Evolutionary conservation across 768 basidiomycete species (phyloP).

Genomic region (Fomitopsis serialis): DNA sequence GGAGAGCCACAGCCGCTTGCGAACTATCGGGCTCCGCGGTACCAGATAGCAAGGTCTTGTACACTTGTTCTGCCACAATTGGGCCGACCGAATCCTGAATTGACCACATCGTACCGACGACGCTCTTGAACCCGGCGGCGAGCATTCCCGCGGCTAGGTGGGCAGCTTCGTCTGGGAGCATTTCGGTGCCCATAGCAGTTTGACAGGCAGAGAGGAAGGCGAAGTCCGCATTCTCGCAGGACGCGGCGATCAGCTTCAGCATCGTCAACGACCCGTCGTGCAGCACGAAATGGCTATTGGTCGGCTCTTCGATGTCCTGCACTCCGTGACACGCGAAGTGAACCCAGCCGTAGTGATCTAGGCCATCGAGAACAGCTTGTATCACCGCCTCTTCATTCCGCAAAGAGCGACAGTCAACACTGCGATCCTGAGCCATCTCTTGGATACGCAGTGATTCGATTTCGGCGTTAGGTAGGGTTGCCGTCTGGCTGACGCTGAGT

Average conservation of each 20-base stretch:
- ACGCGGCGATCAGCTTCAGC: conserved; percentile 14
- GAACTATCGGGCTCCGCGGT: background rate
- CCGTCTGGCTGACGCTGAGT: background rate
- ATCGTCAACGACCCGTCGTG: conserved; percentile 14
- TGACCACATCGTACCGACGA: conserved; percentile 41
- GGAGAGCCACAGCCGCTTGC: background rate
- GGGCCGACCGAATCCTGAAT: conserved; percentile 34
- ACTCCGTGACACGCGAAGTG: conserved; percentile 26
- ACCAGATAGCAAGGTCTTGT: conserved; percentile 9
- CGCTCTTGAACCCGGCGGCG: conserved; percentile 24
- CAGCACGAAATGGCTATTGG: conserved; percentile 23
- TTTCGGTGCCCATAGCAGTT: conserved; percentile 28
- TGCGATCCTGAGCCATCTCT: background rate
- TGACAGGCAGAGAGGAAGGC: conserved; percentile 45
- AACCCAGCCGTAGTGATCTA: conserved; percentile 12
- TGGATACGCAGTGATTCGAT: background rate
- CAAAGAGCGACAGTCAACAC: background rate
- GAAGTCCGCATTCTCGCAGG: conserved; percentile 19
- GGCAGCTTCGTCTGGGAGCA: conserved; percentile 30
- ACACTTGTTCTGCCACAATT: conserved; percentile 26
- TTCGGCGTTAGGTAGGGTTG: conserved; percentile 3
- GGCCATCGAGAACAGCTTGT: conserved; percentile 4
- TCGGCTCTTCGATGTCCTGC: conserved; percentile 20
- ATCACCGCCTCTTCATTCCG: conserved; percentile 2
- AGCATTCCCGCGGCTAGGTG: conserved; percentile 40